These are phyloP conservation scores for Primulina eburnea DNA, from an alignment of 257 asterid genomes.

Conservation along the genomic window DNA sequence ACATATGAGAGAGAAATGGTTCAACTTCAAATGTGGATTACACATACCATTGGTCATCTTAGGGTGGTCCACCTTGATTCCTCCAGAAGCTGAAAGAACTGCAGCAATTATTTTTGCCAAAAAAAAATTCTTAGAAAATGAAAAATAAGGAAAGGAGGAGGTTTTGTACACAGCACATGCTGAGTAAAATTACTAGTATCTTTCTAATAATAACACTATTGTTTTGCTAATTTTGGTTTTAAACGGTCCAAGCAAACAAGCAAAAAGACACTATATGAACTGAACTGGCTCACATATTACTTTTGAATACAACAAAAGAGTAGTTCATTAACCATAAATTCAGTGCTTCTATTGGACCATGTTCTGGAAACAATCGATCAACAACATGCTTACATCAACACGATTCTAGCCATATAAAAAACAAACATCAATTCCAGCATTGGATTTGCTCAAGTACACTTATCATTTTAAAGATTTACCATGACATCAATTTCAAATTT, in stretches of 20 bases:
- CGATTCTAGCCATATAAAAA: background rate
- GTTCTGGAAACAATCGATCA: background rate
- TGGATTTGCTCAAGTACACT: background rate
- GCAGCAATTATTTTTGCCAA: conserved; percentile 28
- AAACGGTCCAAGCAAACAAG: background rate
- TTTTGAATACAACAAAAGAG: background rate
- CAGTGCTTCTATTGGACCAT: background rate
- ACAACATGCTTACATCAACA: background rate
- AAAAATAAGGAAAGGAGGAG: background rate
- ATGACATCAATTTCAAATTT: background rate
- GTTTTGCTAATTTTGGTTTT: background rate
- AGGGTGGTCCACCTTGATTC: conserved; percentile 83
- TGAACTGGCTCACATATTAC: background rate
- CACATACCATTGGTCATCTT: conserved; percentile 72
- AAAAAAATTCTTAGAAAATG: conserved; percentile 19
- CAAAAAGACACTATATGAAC: background rate
- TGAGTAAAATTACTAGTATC: background rate
- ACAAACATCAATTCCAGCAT: background rate
- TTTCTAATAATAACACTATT: too few species aligned
- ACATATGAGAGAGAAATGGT: too few species aligned
- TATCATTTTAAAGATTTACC: background rate
- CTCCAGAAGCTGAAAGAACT: conserved; percentile 97
- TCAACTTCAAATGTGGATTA: background rate
- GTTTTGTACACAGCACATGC: background rate
- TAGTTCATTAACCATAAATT: background rate